Evolutionary conservation across 2,329 filamentous ascomycete genomes (phyloP).

Genomic region (Blumeria hordei): DNA sequence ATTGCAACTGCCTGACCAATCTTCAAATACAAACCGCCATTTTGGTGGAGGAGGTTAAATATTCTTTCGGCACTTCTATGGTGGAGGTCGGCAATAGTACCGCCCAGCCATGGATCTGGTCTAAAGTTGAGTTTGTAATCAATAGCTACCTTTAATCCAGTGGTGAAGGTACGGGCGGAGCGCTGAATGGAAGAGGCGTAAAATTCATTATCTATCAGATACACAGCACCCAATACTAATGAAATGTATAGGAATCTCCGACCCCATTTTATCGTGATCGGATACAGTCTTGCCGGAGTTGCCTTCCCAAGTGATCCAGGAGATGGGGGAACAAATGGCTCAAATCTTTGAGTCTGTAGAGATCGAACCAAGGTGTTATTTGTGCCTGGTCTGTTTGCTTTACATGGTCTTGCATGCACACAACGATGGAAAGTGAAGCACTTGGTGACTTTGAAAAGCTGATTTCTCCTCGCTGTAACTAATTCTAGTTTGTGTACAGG

Average conservation of each 20-base stretch:
- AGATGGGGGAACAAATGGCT: constrained; percentile 49
- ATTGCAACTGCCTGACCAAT: constrained; percentile 96
- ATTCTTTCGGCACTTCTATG: constrained; percentile 61
- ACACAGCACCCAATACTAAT: constrained; percentile 33
- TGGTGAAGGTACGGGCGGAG: constrained; percentile 57
- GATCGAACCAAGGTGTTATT: constrained; percentile 5
- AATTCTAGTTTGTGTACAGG: too few species aligned
- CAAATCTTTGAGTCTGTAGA: constrained; percentile 22
- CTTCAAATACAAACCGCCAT: constrained; percentile 89
- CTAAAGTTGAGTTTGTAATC: constrained; percentile 98
- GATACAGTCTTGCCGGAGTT: constrained; percentile 43
- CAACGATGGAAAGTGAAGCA: too few species aligned
- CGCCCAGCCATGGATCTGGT: constrained; percentile 47
- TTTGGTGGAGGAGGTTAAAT: constrained; percentile 56
- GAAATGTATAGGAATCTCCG: constrained; percentile 44
- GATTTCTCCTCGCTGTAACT: too few species aligned
- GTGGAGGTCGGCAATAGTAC: constrained; percentile 56
- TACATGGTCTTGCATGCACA: too few species aligned
- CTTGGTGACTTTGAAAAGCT: too few species aligned
- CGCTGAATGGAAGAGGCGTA: constrained; percentile 62
- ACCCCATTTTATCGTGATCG: constrained; percentile 47
- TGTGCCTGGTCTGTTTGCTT: not conserved
- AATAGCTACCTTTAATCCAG: constrained; percentile 55
- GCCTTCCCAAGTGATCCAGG: constrained; percentile 58
- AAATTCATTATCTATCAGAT: constrained; percentile 44